phyloP scores from a whole-genome alignment of 106 monocot genomes.

The Acorus gramineus region DNA sequence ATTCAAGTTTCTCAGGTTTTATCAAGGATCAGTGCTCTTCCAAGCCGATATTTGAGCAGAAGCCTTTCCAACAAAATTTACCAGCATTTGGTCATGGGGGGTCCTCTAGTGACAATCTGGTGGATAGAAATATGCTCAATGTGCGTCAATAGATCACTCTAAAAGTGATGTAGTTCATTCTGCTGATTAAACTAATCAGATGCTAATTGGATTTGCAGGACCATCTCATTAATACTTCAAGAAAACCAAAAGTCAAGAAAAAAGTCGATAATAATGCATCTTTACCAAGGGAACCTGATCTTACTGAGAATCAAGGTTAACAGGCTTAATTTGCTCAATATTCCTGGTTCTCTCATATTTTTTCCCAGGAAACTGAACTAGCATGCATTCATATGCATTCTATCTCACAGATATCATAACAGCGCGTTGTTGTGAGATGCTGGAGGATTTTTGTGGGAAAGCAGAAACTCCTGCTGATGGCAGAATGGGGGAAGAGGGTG shows the following conservation, averaged over 20 bases:
- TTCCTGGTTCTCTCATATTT: too few relatives aligned
- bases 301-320: slow-evolving; percentile 63
- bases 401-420: slow-evolving; percentile 29
- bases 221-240: slow-evolving; percentile 24
- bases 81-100: slow-evolving; percentile 9
- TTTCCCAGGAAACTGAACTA: too few relatives aligned
- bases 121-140: slow-evolving; percentile 25
- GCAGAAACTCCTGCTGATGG: slow-evolving; percentile 52
- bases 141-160: slow-evolving; percentile 22
- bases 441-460: slow-evolving; percentile 82
- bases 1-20: slow-evolving; percentile 82
- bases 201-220: slow-evolving; percentile 27
- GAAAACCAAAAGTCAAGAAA: slow-evolving; percentile 70
- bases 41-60: slow-evolving; percentile 35
- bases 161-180: too few relatives aligned
- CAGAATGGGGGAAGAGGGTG: slow-evolving; percentile 32
- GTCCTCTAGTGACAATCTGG: slow-evolving; percentile 14
- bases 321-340: neutral
- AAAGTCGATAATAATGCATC: slow-evolving; percentile 41
- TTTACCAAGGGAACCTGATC: slow-evolving; percentile 30
- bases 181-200: neutral
- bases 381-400: too few relatives aligned
- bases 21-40: slow-evolving; percentile 26
- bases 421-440: slow-evolving; percentile 48
- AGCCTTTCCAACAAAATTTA: slow-evolving; percentile 37